Conservation (phyloP, 2,329 filamentous ascomycete species). For the Sporothrix globosa region DNA sequence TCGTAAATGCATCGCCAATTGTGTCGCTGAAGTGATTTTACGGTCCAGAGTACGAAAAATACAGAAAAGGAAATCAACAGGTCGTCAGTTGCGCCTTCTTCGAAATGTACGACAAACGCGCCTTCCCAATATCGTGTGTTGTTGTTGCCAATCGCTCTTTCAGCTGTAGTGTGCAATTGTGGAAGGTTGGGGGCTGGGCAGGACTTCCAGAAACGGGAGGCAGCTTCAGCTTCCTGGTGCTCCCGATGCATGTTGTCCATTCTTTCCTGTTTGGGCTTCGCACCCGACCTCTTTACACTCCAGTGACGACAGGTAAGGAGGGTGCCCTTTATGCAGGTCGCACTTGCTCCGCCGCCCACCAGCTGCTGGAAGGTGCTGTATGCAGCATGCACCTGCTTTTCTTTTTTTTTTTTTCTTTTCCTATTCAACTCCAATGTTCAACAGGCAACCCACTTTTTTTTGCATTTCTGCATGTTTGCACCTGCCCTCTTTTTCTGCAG, state of each 20-base stretch:
- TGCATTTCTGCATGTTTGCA: constrained; percentile 13
- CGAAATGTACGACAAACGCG: too few relatives aligned
- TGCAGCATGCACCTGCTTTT: constrained; percentile 6
- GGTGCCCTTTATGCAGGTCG: constrained; percentile 33
- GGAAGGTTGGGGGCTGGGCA: neutral
- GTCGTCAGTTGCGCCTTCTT: neutral
- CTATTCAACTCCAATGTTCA: constrained; percentile 21
- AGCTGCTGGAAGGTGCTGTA: constrained; percentile 32
- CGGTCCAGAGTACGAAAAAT: neutral
- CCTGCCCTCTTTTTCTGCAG: constrained; percentile 25
- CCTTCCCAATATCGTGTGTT: neutral
- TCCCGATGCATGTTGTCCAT: neutral
- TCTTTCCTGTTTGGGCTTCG: constrained; percentile 25
- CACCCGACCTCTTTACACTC: constrained; percentile 14
- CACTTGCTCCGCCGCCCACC: constrained; percentile 33
- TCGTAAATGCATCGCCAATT: neutral
- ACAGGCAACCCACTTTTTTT: constrained; percentile 20
- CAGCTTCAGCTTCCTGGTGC: constrained; percentile 20
- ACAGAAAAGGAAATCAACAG: neutral
- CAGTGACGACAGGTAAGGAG: constrained; percentile 4
- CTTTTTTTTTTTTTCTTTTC: constrained; percentile 5
- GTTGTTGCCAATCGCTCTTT: constrained; percentile 10
- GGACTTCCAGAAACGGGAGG: neutral
- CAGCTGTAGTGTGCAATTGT: constrained; percentile 21
- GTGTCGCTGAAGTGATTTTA: neutral